phyloP scores from a whole-genome alignment of 371 early-diverging fungal genomes.

The Cokeromyces recurvatus region DNA sequence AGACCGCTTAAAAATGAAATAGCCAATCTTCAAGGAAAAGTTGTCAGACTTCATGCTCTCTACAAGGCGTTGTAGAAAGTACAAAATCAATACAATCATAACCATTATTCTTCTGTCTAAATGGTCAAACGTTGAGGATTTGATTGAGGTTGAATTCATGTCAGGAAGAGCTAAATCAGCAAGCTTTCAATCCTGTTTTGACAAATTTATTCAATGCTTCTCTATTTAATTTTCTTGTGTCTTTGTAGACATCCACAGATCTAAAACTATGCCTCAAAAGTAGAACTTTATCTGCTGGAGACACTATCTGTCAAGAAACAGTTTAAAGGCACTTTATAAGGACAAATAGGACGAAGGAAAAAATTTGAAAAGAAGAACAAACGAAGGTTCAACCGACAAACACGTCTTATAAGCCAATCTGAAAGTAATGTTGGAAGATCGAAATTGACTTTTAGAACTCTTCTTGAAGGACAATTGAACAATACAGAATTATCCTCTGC shows the following conservation, averaged over 20 bases:
- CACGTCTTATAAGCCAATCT: constrained; percentile 6
- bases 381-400: constrained; percentile 3
- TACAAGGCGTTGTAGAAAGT: constrained; percentile 2
- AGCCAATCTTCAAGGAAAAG: constrained; percentile 3
- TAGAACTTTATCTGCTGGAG: constrained; percentile 4
- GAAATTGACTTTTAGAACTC: constrained; percentile 3
- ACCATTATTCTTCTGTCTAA: constrained; percentile 6
- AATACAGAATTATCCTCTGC: not conserved
- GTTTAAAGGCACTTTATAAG: constrained; percentile 1
- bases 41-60: constrained; percentile 5
- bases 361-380: constrained; percentile 6
- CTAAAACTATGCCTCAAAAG: constrained; percentile 7
- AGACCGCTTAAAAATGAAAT: constrained; percentile 5
- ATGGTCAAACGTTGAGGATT: constrained; percentile 3
- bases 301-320: constrained; percentile 4
- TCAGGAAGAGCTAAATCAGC: constrained; percentile 8
- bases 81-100: constrained; percentile 10
- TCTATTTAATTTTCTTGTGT: constrained; percentile 5
- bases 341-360: constrained; percentile 5
- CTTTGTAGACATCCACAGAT: constrained; percentile 8
- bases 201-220: constrained; percentile 7
- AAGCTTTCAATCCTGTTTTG: constrained; percentile 8
- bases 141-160: constrained; percentile 8
- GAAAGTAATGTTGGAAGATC: constrained; percentile 6
- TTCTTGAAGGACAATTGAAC: constrained; percentile 2